Evolutionary conservation across 345 rosid genomes (phyloP).

Genomic region (Excoecaria agallocha): DNA sequence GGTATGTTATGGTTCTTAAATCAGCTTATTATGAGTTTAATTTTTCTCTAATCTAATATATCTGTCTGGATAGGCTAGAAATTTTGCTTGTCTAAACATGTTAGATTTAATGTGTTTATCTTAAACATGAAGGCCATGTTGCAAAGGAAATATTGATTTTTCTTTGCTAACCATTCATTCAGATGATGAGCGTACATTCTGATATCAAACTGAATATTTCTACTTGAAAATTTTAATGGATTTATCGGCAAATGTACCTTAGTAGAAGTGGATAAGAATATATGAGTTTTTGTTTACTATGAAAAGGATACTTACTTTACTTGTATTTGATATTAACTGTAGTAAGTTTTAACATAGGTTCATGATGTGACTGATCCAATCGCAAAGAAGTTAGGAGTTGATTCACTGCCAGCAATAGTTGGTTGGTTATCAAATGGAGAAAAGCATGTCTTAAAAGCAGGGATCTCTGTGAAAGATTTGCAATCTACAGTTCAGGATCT

Average conservation of each 20-base stretch:
- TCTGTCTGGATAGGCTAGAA: no score
- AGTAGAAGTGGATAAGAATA: not conserved
- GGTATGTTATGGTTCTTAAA: conserved; percentile 35
- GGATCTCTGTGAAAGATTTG: conserved; percentile 72
- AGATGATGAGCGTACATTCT: no score
- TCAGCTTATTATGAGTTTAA: not conserved
- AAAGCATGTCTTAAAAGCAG: conserved; percentile 56
- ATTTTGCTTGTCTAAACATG: not conserved
- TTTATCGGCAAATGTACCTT: not conserved
- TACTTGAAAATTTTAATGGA: not conserved
- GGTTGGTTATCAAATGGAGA: conserved; percentile 89
- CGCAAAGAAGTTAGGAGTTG: conserved; percentile 58
- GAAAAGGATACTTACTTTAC: not conserved
- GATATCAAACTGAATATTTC: not conserved
- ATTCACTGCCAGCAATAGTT: conserved; percentile 77
- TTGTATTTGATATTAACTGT: not conserved
- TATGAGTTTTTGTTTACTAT: not conserved
- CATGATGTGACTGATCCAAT: conserved; percentile 53
- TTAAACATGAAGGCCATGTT: not conserved
- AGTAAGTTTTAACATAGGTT: conserved; percentile 41
- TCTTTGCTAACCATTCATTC: not conserved
- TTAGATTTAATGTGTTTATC: not conserved
- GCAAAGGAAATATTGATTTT: not conserved
- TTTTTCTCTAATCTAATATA: not conserved
- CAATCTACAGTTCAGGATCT: conserved; percentile 68